Conservation (phyloP, 306 rosid genomes). For the Alnus rubra region DNA sequence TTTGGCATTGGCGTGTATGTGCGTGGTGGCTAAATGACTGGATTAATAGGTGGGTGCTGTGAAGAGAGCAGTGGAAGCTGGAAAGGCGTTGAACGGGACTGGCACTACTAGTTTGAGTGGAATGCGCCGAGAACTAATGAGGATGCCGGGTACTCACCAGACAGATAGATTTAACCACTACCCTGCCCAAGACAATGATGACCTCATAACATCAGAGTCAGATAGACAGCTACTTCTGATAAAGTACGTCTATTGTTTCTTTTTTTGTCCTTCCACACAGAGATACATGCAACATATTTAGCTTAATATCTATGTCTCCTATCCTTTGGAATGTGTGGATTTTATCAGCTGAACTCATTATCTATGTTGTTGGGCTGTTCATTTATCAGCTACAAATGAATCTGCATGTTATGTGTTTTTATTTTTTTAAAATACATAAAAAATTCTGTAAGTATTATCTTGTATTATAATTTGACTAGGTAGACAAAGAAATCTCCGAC, state of each 20-base stretch:
- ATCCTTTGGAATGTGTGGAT: neutral
- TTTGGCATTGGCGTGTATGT: conserved; percentile 14
- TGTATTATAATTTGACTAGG: neutral
- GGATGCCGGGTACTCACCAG: conserved; percentile 70
- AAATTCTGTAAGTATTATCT: neutral
- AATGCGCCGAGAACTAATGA: conserved; percentile 86
- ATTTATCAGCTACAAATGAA: neutral
- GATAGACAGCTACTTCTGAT: conserved; percentile 93
- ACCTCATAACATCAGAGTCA: conserved; percentile 87
- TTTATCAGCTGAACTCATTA: neutral
- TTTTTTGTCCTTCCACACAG: neutral
- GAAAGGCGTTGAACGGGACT: conserved; percentile 47
- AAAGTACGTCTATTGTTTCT: conserved; percentile 46
- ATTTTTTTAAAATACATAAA: no score
- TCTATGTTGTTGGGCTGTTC: neutral
- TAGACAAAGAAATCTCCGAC: neutral
- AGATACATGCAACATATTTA: neutral
- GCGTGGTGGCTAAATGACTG: conserved; percentile 28
- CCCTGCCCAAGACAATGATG: conserved; percentile 57
- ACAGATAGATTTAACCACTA: conserved; percentile 52
- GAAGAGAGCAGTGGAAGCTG: conserved; percentile 64
- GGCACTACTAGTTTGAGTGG: conserved; percentile 50
- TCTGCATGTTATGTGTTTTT: neutral
- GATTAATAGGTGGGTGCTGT: conserved; percentile 58
- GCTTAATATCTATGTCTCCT: neutral